Evolutionary conservation across 257 asterid species (phyloP).

Genomic region (Lycium ferocissimum): DNA sequence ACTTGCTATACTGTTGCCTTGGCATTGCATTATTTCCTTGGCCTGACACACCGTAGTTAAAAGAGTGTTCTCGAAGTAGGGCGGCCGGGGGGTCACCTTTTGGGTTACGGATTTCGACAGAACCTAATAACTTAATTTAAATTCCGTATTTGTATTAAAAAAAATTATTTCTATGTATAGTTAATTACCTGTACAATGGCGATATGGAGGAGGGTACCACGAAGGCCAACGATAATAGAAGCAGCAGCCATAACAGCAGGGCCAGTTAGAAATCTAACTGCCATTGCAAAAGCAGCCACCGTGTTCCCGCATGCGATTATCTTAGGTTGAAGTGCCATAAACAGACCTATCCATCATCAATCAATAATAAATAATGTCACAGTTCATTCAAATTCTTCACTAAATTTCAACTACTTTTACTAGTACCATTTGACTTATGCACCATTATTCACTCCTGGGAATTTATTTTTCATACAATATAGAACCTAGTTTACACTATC

Average conservation of each 20-base stretch:
- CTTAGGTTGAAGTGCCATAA: slow-evolving; percentile 43
- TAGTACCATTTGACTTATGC: too few species aligned
- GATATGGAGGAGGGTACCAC: slow-evolving; percentile 40
- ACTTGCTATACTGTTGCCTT: too few species aligned
- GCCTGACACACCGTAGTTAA: too few species aligned
- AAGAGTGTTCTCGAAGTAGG: too few species aligned
- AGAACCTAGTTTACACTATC: too few species aligned
- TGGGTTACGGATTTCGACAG: too few species aligned
- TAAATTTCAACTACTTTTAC: background rate
- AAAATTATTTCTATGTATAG: background rate
- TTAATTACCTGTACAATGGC: slow-evolving; percentile 39
- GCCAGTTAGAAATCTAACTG: slow-evolving; percentile 39
- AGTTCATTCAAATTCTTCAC: background rate
- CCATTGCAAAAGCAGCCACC: slow-evolving; percentile 41
- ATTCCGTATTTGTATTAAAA: too few species aligned
- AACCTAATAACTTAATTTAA: too few species aligned
- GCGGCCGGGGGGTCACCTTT: too few species aligned
- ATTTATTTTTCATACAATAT: too few species aligned
- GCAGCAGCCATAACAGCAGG: slow-evolving; percentile 44
- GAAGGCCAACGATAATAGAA: slow-evolving; percentile 36
- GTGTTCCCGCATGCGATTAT: slow-evolving; percentile 41
- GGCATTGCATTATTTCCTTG: too few species aligned
- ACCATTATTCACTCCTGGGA: too few species aligned
- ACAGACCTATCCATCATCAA: slow-evolving; percentile 26
- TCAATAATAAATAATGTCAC: background rate